Evolutionary conservation across 345 rosid genomes (phyloP).

Genomic region (Gossypium australe): DNA sequence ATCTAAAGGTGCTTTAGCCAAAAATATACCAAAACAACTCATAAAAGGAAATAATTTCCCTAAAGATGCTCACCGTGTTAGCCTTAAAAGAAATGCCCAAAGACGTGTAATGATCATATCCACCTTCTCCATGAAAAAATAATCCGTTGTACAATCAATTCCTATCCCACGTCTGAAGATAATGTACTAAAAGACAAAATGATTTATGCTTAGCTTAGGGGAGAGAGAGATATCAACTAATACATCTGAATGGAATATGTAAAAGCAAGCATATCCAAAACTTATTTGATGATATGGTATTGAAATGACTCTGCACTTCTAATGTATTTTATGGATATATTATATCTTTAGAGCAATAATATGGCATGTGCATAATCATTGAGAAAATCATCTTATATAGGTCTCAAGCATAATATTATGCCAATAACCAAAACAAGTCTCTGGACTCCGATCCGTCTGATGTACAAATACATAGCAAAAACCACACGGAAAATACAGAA

Average conservation of each 20-base stretch:
- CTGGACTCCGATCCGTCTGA: background rate
- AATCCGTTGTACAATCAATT: slow-evolving; percentile 69
- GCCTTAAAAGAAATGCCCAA: slow-evolving; percentile 64
- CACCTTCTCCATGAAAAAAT: slow-evolving; percentile 77
- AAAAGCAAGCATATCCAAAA: background rate
- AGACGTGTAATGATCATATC: slow-evolving; percentile 72
- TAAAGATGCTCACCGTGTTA: slow-evolving; percentile 46
- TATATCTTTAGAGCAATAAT: background rate
- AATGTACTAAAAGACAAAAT: slow-evolving; percentile 48
- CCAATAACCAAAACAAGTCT: background rate
- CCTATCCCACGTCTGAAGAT: slow-evolving; percentile 95
- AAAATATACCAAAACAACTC: slow-evolving; percentile 4
- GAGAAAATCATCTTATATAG: background rate
- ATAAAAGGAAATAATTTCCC: background rate
- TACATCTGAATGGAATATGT: background rate
- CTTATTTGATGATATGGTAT: background rate
- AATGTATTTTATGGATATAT: background rate
- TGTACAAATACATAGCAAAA: background rate
- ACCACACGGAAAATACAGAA: background rate
- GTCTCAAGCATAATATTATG: background rate
- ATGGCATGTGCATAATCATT: background rate
- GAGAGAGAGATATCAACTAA: background rate
- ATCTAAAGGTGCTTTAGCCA: background rate
- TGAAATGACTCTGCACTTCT: background rate
- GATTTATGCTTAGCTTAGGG: background rate